Conservation (phyloP, 192 early-diverging fungal species). For the Umbelopsis ramanniana region DNA sequence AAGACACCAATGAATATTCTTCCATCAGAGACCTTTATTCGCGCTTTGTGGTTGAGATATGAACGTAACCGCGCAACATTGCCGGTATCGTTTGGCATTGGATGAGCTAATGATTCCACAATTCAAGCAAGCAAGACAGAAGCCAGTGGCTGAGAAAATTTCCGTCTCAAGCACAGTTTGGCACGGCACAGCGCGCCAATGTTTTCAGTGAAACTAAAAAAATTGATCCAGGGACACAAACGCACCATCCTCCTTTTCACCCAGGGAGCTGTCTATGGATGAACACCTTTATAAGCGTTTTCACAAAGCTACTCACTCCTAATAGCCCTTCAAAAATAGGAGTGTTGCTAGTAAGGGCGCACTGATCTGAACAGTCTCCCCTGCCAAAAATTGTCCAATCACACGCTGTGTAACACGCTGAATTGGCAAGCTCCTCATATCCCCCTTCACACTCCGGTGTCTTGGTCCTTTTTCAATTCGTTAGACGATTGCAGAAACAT, state of each 20-base stretch:
- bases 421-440: constrained; percentile 23
- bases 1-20: constrained; percentile 71
- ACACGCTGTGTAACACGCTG: background rate
- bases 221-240: background rate
- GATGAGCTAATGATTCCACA: background rate
- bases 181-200: no score
- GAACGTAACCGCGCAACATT: constrained; percentile 52
- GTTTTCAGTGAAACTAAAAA: no score
- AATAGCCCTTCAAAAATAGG: constrained; percentile 6
- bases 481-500: constrained; percentile 18
- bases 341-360: background rate
- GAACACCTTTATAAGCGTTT: background rate
- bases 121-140: background rate
- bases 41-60: constrained; percentile 55
- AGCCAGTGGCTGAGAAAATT: no score
- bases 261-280: constrained; percentile 1
- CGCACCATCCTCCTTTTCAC: background rate
- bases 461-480: constrained; percentile 10
- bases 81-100: constrained; percentile 33
- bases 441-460: constrained; percentile 20
- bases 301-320: constrained; percentile 2
- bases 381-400: no score
- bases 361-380: background rate
- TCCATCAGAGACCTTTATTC: constrained; percentile 67
- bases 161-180: no score